Evolutionary conservation across 148 eudicot genomes (phyloP).

Genomic region (Fagopyrum tataricum): DNA sequence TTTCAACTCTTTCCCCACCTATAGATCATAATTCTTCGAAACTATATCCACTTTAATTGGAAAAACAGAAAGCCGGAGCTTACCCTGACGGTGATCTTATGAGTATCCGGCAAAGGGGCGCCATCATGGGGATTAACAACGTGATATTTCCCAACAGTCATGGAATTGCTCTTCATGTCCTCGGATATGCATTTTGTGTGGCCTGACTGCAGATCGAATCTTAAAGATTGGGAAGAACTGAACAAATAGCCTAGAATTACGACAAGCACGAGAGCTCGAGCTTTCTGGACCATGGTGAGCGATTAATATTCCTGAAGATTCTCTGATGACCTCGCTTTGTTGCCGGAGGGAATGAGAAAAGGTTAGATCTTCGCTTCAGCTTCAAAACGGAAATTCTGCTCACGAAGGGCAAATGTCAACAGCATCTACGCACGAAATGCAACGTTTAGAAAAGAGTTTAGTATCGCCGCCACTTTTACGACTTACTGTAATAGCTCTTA

Average conservation of each 20-base stretch:
- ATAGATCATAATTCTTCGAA: neutral
- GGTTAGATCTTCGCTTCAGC: neutral
- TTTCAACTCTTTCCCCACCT: neutral
- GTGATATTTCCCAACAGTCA: slow-evolving; percentile 81
- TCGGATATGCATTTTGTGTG: slow-evolving; percentile 88
- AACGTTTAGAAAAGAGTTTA: neutral
- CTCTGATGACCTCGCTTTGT: neutral
- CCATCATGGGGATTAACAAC: slow-evolving; percentile 60
- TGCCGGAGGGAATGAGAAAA: neutral
- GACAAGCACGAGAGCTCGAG: slow-evolving; percentile 16
- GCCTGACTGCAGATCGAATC: slow-evolving; percentile 83
- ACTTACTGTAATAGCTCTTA: neutral
- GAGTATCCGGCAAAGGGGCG: slow-evolving; percentile 58
- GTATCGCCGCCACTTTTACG: neutral
- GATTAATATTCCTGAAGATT: neutral
- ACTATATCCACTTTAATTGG: neutral
- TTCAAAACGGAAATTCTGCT: neutral
- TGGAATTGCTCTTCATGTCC: slow-evolving; percentile 68
- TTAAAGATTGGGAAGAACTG: slow-evolving; percentile 33
- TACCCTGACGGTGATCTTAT: slow-evolving; percentile 74
- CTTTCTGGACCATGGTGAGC: slow-evolving; percentile 16
- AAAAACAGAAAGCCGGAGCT: neutral
- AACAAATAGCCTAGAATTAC: slow-evolving; percentile 41
- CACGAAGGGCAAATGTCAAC: neutral
- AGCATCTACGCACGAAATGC: neutral